These are phyloP conservation scores for Ogataea pignaliae DNA, from an alignment of 805 yeast genomes.

Conservation along the genomic window DNA sequence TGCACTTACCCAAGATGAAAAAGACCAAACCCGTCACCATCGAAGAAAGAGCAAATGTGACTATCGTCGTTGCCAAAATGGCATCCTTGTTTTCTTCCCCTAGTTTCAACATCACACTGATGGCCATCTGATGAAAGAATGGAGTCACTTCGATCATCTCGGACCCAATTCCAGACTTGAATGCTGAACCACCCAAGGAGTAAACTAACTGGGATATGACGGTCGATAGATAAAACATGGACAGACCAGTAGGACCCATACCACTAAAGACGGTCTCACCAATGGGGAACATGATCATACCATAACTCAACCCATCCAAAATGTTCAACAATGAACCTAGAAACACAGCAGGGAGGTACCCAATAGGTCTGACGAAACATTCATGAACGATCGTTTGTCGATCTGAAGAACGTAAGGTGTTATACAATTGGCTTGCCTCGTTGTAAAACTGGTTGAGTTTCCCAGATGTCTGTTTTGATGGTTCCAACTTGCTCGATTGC, in stretches of 20 bases:
- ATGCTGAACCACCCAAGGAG: slow-evolving; percentile 87
- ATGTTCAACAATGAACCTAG: slow-evolving; percentile 82
- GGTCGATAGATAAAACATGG: slow-evolving; percentile 92
- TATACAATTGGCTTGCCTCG: slow-evolving; percentile 1
- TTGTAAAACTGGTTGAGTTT: background rate
- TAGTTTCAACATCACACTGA: slow-evolving; percentile 51
- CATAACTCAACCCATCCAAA: slow-evolving; percentile 90
- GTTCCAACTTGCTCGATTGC: background rate
- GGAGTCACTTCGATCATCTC: slow-evolving; percentile 99
- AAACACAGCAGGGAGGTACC: slow-evolving; percentile 73
- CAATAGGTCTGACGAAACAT: slow-evolving; percentile 35
- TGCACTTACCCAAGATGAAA: slow-evolving; percentile 68
- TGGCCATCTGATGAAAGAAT: slow-evolving; percentile 93
- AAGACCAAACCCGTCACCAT: slow-evolving; percentile 84
- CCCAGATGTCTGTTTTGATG: background rate
- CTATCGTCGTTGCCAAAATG: slow-evolving; percentile 78
- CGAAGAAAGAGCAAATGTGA: slow-evolving; percentile 79
- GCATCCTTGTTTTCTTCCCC: slow-evolving; percentile 42
- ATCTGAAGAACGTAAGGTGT: slow-evolving; percentile 13
- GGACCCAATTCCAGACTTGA: slow-evolving; percentile 88
- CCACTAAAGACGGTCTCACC: slow-evolving; percentile 72
- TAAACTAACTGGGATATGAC: slow-evolving; percentile 84
- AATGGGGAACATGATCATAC: slow-evolving; percentile 95
- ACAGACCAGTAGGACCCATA: slow-evolving; percentile 83
- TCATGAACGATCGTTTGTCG: slow-evolving; percentile 19